phyloP scores from a whole-genome alignment of 305 asterid species.

The Rubia peregrina region DNA sequence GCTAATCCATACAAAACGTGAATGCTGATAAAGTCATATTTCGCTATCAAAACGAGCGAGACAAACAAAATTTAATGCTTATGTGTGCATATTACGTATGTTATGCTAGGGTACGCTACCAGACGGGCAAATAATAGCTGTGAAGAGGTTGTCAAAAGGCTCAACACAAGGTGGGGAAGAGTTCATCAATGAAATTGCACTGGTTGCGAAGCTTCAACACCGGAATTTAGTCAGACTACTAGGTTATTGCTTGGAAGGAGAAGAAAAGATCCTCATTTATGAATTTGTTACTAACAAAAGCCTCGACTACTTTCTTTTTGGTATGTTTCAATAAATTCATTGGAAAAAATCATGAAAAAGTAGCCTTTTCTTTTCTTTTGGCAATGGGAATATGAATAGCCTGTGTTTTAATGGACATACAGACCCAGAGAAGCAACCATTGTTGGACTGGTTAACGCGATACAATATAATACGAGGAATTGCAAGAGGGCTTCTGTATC shows the following conservation, averaged over 20 bases:
- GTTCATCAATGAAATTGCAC: constrained; percentile 36
- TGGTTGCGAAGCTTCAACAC: constrained; percentile 45
- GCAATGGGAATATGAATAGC: no score
- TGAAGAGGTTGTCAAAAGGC: constrained; percentile 32
- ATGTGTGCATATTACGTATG: no score
- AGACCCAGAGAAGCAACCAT: constrained; percentile 22
- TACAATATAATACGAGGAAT: constrained; percentile 34
- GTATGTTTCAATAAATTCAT: constrained; percentile 4
- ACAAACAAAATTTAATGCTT: not conserved
- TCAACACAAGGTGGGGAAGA: constrained; percentile 36
- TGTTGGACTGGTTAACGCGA: constrained; percentile 30
- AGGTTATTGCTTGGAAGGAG: constrained; percentile 32
- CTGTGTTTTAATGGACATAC: no score
- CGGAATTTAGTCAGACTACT: constrained; percentile 35
- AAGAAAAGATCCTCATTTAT: constrained; percentile 39
- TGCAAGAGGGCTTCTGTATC: constrained; percentile 41
- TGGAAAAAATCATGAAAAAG: not conserved
- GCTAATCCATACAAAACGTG: no score
- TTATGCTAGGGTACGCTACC: constrained; percentile 29
- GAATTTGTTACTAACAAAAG: constrained; percentile 38
- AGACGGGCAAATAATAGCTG: constrained; percentile 30
- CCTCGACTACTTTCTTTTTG: constrained; percentile 35
- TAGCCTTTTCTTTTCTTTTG: no score
- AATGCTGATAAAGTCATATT: no score
- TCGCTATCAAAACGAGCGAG: no score